A percentile compares a stretch with the other conserved stretches of the same genome.
These are phyloP conservation scores for Lactarius indigo DNA, from an alignment of 768 basidiomycete species.

Conservation along the genomic window DNA sequence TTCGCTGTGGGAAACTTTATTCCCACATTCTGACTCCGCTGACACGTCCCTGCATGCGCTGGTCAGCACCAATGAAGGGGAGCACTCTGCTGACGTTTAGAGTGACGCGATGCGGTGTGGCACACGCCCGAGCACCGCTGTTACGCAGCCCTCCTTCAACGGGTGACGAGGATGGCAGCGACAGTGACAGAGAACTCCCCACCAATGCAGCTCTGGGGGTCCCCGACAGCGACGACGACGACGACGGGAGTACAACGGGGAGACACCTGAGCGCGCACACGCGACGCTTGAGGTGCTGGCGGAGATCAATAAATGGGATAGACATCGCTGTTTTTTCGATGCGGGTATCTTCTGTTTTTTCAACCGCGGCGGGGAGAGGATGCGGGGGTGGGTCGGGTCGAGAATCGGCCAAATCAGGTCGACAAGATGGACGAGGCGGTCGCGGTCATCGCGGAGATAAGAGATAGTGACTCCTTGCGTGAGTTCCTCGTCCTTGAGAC, in stretches of 20 bases:
- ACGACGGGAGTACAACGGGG: constrained; percentile 19
- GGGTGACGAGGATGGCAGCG: too few species aligned
- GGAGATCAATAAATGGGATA: constrained; percentile 73
- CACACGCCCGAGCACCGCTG: too few species aligned
- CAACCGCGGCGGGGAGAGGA: neutral
- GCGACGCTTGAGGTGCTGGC: constrained; percentile 62
- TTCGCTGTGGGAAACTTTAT: too few species aligned
- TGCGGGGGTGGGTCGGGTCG: constrained; percentile 43
- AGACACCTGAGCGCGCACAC: constrained; percentile 72
- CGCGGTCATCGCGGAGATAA: constrained; percentile 67
- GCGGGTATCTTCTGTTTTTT: constrained; percentile 46
- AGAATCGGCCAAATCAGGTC: constrained; percentile 62
- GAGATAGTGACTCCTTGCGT: constrained; percentile 66
- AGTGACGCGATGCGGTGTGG: too few species aligned
- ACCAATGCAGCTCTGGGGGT: too few species aligned
- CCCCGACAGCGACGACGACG: too few species aligned
- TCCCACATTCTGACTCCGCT: too few species aligned
- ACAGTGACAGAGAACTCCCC: too few species aligned
- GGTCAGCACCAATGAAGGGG: too few species aligned
- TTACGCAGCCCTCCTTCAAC: too few species aligned
- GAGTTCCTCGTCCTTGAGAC: constrained; percentile 59
- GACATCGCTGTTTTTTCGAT: constrained; percentile 66
- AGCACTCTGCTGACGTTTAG: too few species aligned
- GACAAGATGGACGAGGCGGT: constrained; percentile 75
- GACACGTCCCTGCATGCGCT: too few species aligned